Evolutionary conservation across 495 filamentous ascomycete species (phyloP).

Genomic region (Sabuloglossum arenarium): DNA sequence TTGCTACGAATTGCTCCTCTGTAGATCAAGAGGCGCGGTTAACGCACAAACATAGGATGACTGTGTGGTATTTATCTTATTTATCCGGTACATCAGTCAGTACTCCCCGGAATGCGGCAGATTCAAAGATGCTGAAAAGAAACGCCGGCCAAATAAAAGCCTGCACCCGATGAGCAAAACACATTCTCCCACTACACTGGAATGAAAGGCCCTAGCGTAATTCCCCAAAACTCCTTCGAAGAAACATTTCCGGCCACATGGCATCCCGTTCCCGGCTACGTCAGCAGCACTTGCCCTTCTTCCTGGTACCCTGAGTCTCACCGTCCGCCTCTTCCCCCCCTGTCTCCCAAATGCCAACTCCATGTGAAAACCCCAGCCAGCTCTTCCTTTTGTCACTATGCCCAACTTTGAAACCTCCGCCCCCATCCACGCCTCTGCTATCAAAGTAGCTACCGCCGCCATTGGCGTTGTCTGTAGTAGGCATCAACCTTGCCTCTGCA

Average conservation of each 20-base stretch:
- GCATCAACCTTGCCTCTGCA: not conserved
- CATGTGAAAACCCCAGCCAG: slow-evolving; percentile 1
- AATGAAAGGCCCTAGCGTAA: not conserved
- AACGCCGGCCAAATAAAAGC: not conserved
- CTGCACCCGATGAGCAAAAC: not conserved
- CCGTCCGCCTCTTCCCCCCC: not conserved
- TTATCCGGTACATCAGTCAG: not conserved
- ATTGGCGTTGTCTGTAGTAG: not conserved
- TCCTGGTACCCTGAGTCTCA: not conserved
- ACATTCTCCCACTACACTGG: not conserved
- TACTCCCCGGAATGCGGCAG: not conserved
- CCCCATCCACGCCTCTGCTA: not conserved
- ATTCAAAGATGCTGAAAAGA: not conserved
- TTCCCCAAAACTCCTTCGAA: not conserved
- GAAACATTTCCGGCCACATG: not conserved
- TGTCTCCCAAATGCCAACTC: not conserved
- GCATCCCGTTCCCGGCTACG: not conserved
- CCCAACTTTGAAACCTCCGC: not conserved
- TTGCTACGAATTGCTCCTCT: not conserved
- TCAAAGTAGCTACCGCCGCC: not conserved
- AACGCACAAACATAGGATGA: not conserved
- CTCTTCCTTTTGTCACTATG: not conserved
- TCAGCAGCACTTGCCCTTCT: slow-evolving; percentile 4
- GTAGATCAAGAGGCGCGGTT: not conserved
- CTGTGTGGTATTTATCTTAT: not conserved